Base-by-base conservation (phyloP, 2,329 filamentous ascomycete genomes). In the Stachybotrys elegans region DNA sequence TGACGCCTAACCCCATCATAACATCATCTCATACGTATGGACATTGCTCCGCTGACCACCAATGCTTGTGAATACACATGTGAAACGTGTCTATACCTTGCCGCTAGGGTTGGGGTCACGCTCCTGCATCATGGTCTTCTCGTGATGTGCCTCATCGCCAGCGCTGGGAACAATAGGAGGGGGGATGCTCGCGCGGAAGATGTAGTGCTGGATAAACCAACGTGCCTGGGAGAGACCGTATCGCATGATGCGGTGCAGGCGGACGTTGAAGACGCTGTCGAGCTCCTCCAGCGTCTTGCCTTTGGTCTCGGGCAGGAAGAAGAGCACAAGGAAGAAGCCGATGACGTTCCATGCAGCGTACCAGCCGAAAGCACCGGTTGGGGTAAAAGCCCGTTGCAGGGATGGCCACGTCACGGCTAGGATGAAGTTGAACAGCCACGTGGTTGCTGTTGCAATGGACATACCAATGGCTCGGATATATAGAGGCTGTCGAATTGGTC, bases 301-400 rank as follows among this genome's bases (percentile, higher is more conserved):
- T 58, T 73, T 73, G 5, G 70, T 74, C 57, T 74, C 70, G 9
- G 71, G 71, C 1, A 75, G 62, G 43, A 72, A 63, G 41, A 71
- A 59, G 54, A 73, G 70, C 52, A 73, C 72, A 48, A 74, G 62
- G 44, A 67, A 46, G 53, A 72, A 67, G 1, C 68, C 69, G 4
- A 70, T 50, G 3, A 68, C 41, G 55, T 73, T 73, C 50, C 73
- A 67, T 3, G 58, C 69, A 0, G 70, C 71, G 44, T 75, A 74
- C 51, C 70, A 64, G 3, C 63, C 65, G 46, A 72, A 61, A 2
- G 58, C 59, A 1, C 59, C 58, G 6, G 53, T 50, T 2, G 51
- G 42, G 2, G 51, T 57, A 40, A 62, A 59, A 16, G 56, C 52
- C 6, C 45, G 48, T 22, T 54, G 47, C 25, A 62, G 54, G 8